Percentiles rank a stretch among this genome's conserved stretches.
Conservation (phyloP, 1,284 basidiomycete genomes). For the Leccinum subfulvum region DNA sequence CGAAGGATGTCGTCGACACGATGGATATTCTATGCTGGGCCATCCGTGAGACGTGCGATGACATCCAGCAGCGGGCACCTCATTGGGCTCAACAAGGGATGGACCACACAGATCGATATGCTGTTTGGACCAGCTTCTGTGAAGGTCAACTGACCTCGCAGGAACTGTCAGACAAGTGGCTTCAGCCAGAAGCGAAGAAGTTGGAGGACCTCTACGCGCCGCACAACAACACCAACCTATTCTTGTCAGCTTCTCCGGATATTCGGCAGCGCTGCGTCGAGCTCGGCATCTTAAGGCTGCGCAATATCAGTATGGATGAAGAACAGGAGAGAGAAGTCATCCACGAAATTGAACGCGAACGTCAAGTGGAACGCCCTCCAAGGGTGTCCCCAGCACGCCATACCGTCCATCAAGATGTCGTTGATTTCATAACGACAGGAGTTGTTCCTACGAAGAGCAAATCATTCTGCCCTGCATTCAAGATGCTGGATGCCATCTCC, state of each 20-base stretch:
- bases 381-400: conserved; percentile 25
- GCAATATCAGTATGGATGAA: conserved; percentile 36
- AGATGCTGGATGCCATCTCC: conserved; percentile 14
- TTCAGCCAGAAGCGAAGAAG: conserved; percentile 39
- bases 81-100: too few species aligned
- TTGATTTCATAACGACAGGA: conserved; percentile 28
- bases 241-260: conserved; percentile 14
- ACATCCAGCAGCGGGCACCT: too few species aligned
- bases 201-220: conserved; percentile 40
- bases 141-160: too few species aligned
- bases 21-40: too few species aligned
- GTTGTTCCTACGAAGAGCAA: conserved; percentile 1
- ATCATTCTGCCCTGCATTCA: conserved; percentile 15
- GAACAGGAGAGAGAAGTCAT: conserved; percentile 51
- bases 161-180: conserved; percentile 35
- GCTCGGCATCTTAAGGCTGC: conserved; percentile 28
- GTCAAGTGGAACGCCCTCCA: conserved; percentile 37
- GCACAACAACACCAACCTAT: background rate
- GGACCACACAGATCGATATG: too few species aligned
- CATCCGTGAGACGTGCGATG: too few species aligned
- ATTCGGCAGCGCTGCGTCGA: conserved; percentile 30
- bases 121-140: too few species aligned
- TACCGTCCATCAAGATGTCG: conserved; percentile 21
- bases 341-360: conserved; percentile 44
- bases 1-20: too few species aligned